Percentiles rank a stretch among this genome's conserved stretches.
These are phyloP conservation scores for Verticillium tricorpus DNA, from an alignment of 2,329 filamentous ascomycete genomes.

Conservation along the genomic window DNA sequence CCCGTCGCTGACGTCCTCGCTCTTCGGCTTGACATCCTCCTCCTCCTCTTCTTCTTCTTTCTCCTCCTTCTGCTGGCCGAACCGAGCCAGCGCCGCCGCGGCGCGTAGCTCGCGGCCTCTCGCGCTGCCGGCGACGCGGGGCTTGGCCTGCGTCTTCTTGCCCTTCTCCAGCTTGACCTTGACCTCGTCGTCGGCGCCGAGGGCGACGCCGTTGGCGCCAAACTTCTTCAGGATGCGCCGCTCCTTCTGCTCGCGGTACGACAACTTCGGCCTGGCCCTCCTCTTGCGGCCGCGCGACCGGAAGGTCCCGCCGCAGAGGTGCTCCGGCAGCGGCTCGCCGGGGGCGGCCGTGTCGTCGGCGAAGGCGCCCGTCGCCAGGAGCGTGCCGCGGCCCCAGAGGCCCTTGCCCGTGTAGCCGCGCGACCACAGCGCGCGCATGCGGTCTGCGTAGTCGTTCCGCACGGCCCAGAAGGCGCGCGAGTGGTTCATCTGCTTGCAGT, in stretches of 20 bases:
- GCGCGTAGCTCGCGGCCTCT: slow-evolving; percentile 71
- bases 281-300: slow-evolving; percentile 49
- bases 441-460: slow-evolving; percentile 65
- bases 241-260: slow-evolving; percentile 70
- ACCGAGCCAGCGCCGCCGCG: slow-evolving; percentile 70
- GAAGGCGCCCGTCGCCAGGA: slow-evolving; percentile 57
- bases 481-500: slow-evolving; percentile 92
- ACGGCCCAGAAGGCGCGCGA: slow-evolving; percentile 76
- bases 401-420: slow-evolving; percentile 75
- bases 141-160: slow-evolving; percentile 58
- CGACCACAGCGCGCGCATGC: slow-evolving; percentile 67
- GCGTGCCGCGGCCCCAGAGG: slow-evolving; percentile 71
- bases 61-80: slow-evolving; percentile 55
- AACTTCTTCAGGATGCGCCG: slow-evolving; percentile 72
- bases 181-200: slow-evolving; percentile 65
- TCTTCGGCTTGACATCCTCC: slow-evolving; percentile 21
- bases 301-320: slow-evolving; percentile 80
- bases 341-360: slow-evolving; percentile 46
- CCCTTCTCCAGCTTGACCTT: slow-evolving; percentile 66
- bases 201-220: slow-evolving; percentile 60
- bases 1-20: slow-evolving; percentile 32
- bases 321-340: slow-evolving; percentile 58
- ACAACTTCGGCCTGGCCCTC: slow-evolving; percentile 52
- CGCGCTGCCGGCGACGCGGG: slow-evolving; percentile 69
- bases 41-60: slow-evolving; percentile 39